Evolutionary conservation across 2,329 filamentous ascomycete species (phyloP), one percentile per base, ranked within the genome.

Genomic region (Bipolaris zeicola): DNA sequence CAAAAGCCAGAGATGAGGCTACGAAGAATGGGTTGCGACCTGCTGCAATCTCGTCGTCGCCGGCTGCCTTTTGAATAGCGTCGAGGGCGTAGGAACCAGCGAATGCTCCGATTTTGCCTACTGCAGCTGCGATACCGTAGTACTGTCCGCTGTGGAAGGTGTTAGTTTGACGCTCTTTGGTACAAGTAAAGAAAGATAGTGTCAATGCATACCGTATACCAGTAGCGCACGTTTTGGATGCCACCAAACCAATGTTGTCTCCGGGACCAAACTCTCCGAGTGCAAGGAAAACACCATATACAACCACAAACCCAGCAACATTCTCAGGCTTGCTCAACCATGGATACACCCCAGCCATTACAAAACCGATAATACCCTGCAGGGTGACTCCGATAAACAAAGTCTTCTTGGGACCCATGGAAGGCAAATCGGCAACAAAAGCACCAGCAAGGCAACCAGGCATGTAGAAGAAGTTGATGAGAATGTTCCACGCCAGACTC

Each of bases 11-110:
- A 22, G 85, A 81, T 37, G 88, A 89, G 1, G 88, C 88, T n/a
- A 97, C 91, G 75, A 87, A 96, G 79, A 96, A 97, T 0, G 92
- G 92, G 64, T 96, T 92, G 72, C 96, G 92, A 0, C 91, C 91
- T 5, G 82, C 81, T 18, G 85, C 72, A 18, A 71, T 68, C 33
- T 61, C 50, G 47, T 74, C 71, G n/a, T 69, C 63, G 6, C 74
- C 71, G 2, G 73, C 74, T 26, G 69, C 67, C 26, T 67, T 73
- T 53, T 78, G 82, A 18, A 84, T 77, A 57, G 92, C 85, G 0
- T 89, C 88, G 70, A 95, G 92, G 11, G 95, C 87, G 67, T 90
- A 93, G 1, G 89, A 91, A 8, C 93, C 93, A 7, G 96, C 86
- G 66, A 96, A 96, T 2, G 92, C 93, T 47, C 89, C 89, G 36